Evolutionary conservation across 2,329 filamentous ascomycete species (phyloP), one percentile per base, ranked within the genome.

Genomic region (Biscogniauxia sp.): DNA sequence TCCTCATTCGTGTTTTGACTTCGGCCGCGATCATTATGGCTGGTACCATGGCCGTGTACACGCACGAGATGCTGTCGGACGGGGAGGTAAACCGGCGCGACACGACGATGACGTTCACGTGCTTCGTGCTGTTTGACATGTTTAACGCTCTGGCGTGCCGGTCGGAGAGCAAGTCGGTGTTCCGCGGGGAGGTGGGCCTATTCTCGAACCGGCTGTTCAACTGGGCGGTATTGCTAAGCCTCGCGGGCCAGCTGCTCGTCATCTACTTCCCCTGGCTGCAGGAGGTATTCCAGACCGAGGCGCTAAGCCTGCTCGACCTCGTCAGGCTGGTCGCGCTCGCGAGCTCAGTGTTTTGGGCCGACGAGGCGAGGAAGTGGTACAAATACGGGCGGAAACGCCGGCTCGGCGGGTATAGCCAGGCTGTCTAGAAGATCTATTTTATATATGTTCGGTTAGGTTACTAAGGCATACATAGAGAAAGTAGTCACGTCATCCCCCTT

Each of bases 91-190:
- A 89, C 1, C 91, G 92, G 55, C 92, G 96, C 68, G 95, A 99
- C 77, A 99, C 95, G 1, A 99, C 95, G 65, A 97, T 99, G 91
- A 98, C 95, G 0, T 99, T 99, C 74, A 99, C 95, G 5, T 97
- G 93, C 77, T 99, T 99, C 73, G 95, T 99, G 53, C 85, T 99
- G 57, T 99, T 98, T 76, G 95, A 99, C 81, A 99, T 99, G 95
- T 97, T 98, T 82, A 98, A 99, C 76, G 95, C 95, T 1, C 82
- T 99, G 20, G 89, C 92, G 17, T 99, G 95, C 77, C 91, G 95
- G 54, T 96, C 91, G 7, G 93, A 97, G 73, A 88, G 85, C 64
- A 98, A 98, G 75, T 96, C 91, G 11, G 82, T 99, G 5, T 84
- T 99, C 3, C 84, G 89, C 25, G 94, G 95, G 50, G 93, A 99